Conservation (phyloP, 1,284 basidiomycete genomes). For the Pseudozyma tsukubaensis region DNA sequence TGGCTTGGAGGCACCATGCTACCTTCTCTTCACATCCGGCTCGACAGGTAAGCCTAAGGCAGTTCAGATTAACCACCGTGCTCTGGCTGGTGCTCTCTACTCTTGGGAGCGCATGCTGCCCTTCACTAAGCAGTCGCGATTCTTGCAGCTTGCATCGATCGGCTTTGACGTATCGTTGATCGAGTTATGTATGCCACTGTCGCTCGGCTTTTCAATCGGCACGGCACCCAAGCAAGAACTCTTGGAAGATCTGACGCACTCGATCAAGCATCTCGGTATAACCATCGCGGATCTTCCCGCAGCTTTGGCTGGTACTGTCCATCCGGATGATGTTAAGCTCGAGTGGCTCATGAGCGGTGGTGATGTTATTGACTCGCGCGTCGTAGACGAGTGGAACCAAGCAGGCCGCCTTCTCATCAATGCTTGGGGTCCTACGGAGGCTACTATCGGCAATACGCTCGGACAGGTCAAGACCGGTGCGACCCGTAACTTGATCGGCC, state of each 20-base stretch:
- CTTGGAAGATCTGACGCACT: constrained; percentile 58
- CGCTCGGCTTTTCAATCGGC: constrained; percentile 62
- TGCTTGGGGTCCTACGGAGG: constrained; percentile 67
- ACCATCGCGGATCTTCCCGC: constrained; percentile 66
- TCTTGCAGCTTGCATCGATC: constrained; percentile 65
- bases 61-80: constrained; percentile 62
- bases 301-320: constrained; percentile 61
- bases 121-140: constrained; percentile 42
- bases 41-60: constrained; percentile 66
- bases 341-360: constrained; percentile 68
- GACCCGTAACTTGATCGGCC: constrained; percentile 59
- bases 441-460: constrained; percentile 67
- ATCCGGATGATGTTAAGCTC: constrained; percentile 55
- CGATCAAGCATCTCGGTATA: constrained; percentile 57
- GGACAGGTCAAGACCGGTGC: constrained; percentile 52
- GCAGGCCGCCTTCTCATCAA: constrained; percentile 62
- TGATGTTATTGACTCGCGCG: constrained; percentile 63
- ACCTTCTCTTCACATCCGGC: constrained; percentile 65
- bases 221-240: constrained; percentile 63
- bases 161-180: constrained; percentile 67
- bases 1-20: constrained; percentile 49
- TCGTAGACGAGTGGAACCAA: constrained; percentile 61
- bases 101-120: constrained; percentile 66
- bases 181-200: constrained; percentile 66
- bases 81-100: constrained; percentile 59